Conservation (phyloP, 345 rosid species). For the Arabis hirsuta region DNA sequence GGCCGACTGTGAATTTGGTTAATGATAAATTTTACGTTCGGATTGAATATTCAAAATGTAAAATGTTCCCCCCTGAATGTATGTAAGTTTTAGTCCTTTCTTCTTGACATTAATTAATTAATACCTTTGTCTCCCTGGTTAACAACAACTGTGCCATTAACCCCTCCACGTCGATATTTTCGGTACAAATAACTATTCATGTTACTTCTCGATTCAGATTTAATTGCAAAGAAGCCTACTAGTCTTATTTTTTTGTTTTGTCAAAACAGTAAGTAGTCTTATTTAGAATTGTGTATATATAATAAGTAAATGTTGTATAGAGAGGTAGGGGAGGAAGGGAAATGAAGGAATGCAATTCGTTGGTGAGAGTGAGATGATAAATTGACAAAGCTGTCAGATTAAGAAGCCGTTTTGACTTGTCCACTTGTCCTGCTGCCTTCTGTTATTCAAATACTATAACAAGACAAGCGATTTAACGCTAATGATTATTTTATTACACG, state of each 20-base stretch:
- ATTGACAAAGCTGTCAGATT: constrained; percentile 15
- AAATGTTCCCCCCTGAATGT: constrained; percentile 3
- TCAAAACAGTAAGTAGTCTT: too few species aligned
- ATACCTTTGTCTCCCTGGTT: background rate
- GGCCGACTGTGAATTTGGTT: constrained; percentile 64
- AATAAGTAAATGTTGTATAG: too few species aligned
- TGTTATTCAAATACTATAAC: constrained; percentile 6
- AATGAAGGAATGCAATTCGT: constrained; percentile 20
- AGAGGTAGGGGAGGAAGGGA: background rate
- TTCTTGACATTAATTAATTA: constrained; percentile 6
- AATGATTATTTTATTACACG: constrained; percentile 14
- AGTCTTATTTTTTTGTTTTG: too few species aligned
- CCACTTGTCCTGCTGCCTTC: constrained; percentile 17
- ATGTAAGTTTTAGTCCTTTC: background rate
- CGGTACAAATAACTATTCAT: too few species aligned
- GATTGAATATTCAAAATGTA: constrained; percentile 49
- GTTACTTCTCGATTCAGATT: background rate
- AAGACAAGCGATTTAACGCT: constrained; percentile 14
- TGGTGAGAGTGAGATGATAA: background rate
- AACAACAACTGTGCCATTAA: constrained; percentile 40
- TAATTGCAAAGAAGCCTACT: too few species aligned
- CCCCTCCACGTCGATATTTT: too few species aligned
- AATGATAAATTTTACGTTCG: constrained; percentile 71
- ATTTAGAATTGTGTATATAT: too few species aligned
- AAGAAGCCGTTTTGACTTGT: constrained; percentile 33